Evolutionary conservation across 176 grass and related monocot species (phyloP).

Genomic region (Oryza brachyantha): DNA sequence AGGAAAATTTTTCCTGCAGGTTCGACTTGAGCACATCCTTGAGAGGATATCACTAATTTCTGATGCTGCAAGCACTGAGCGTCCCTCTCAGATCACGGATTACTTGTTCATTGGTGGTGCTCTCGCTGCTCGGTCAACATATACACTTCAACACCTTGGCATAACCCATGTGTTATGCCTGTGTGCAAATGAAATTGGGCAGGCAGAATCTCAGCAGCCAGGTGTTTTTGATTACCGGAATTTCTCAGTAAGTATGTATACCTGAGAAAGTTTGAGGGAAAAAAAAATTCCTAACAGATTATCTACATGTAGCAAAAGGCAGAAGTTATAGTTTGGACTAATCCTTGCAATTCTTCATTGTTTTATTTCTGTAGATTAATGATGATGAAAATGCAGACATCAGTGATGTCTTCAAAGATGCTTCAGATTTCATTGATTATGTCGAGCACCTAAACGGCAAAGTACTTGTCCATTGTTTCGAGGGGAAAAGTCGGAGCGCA

Average conservation of each 20-base stretch:
- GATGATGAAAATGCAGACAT: constrained; percentile 93
- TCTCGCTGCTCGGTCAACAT: constrained; percentile 76
- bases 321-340: constrained; percentile 11
- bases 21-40: constrained; percentile 93
- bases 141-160: constrained; percentile 79
- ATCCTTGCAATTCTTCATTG: neutral
- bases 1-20: constrained; percentile 44
- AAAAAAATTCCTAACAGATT: neutral
- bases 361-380: constrained; percentile 52
- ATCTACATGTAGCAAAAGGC: neutral
- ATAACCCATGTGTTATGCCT: constrained; percentile 90
- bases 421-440: constrained; percentile 85
- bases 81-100: constrained; percentile 76
- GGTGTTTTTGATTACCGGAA: constrained; percentile 75
- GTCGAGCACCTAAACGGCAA: constrained; percentile 59
- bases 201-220: constrained; percentile 79
- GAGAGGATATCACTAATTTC: constrained; percentile 95
- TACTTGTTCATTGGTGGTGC: constrained; percentile 86
- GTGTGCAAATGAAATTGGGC: constrained; percentile 91
- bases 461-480: constrained; percentile 98
- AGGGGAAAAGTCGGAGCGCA: constrained; percentile 85
- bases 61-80: constrained; percentile 86
- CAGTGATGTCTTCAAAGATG: constrained; percentile 74
- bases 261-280: neutral
- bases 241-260: constrained; percentile 72